phyloP scores from a whole-genome alignment of 495 filamentous ascomycete genomes.

The Aspergillus panamensis region DNA sequence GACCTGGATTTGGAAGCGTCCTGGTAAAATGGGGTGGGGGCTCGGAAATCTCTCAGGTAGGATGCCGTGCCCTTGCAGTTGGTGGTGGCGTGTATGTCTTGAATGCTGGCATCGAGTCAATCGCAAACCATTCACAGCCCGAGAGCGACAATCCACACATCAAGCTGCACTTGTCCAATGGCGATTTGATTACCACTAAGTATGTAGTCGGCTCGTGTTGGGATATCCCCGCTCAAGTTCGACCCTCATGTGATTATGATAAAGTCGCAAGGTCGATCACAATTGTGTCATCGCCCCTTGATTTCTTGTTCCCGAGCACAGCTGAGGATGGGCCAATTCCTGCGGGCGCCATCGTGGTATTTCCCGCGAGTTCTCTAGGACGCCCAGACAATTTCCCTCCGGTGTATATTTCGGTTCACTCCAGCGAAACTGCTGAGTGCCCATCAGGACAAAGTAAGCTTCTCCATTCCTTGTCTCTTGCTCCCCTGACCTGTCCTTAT shows the following conservation, averaged over 20 bases:
- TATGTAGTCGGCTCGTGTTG: constrained; percentile 51
- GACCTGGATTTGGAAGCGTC: constrained; percentile 79
- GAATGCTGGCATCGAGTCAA: constrained; percentile 54
- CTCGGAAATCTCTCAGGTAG: constrained; percentile 90
- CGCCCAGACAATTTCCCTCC: constrained; percentile 44
- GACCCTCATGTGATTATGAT: constrained; percentile 22
- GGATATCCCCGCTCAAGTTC: constrained; percentile 33
- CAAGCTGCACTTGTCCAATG: constrained; percentile 55
- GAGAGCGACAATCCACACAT: constrained; percentile 26
- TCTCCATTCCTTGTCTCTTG: constrained; percentile 28
- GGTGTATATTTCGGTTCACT: constrained; percentile 73
- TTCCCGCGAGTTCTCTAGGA: constrained; percentile 54
- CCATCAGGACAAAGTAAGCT: constrained; percentile 80
- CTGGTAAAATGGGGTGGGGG: constrained; percentile 89
- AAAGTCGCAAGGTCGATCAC: constrained; percentile 49
- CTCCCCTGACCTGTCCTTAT: constrained; percentile 48
- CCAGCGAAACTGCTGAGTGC: constrained; percentile 85
- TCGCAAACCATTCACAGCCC: constrained; percentile 22
- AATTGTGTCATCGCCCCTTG: constrained; percentile 65
- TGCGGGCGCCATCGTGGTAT: constrained; percentile 69
- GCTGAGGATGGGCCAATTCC: constrained; percentile 71
- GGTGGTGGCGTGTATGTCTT: constrained; percentile 91
- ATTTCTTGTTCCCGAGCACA: constrained; percentile 62
- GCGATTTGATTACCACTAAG: constrained; percentile 54
- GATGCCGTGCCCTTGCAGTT: constrained; percentile 86